Evolutionary conservation across 2,329 filamentous ascomycete genomes (phyloP).

Genomic region (Juglanconis juglandina): DNA sequence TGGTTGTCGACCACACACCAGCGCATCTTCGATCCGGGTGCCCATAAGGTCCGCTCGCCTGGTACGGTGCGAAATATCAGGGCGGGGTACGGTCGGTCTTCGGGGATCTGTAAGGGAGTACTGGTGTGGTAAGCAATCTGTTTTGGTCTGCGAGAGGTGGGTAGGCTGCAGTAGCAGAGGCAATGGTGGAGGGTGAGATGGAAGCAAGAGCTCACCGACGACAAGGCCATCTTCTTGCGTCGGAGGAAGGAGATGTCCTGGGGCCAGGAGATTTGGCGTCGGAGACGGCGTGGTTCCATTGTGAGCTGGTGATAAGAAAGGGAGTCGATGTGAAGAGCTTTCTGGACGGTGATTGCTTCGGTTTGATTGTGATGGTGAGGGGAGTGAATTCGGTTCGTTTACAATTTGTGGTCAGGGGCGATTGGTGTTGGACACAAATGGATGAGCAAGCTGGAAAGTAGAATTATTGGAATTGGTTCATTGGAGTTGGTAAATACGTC

Average conservation of each 20-base stretch:
- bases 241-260: not conserved
- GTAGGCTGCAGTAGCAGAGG: not conserved
- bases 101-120: not conserved
- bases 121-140: not conserved
- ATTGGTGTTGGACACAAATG: too few species aligned
- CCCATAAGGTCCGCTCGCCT: not conserved
- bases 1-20: not conserved
- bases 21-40: not conserved
- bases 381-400: too few species aligned
- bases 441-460: too few species aligned
- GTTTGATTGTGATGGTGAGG: too few species aligned
- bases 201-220: not conserved
- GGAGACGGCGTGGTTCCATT: not conserved
- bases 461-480: too few species aligned
- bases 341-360: too few species aligned
- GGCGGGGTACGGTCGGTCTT: constrained; percentile 2
- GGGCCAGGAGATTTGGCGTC: not conserved
- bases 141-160: not conserved
- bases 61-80: not conserved
- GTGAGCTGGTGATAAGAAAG: not conserved
- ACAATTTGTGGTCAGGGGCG: too few species aligned
- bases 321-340: not conserved
- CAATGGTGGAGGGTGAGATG: not conserved
- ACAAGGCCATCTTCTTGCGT: not conserved
- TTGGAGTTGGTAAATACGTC: too few species aligned